Base-by-base conservation (phyloP, 75 land plant genomes). In the Adiantum capillusveneris region DNA sequence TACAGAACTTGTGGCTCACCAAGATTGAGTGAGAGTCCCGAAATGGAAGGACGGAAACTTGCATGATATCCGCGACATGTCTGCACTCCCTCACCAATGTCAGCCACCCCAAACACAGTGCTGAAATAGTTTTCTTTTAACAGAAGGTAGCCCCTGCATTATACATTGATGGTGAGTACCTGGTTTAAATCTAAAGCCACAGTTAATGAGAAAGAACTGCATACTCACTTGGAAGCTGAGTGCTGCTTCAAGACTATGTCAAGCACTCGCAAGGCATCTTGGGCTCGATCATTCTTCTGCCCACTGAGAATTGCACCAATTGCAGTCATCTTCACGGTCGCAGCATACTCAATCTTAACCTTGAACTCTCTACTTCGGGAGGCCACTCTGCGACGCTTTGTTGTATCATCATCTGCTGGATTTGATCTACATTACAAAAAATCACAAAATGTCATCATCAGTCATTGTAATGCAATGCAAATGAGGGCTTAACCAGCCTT, bases 191-290 rank as follows among this genome's bases (percentile, higher is more conserved):
- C 31, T 1, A 31, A 1, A 58, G 59, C 26, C 21, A 13, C 9
- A 51, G 20, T 9, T 50, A 13, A 21, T 21, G 30, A 60, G 29
- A 31, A 37, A 55, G 58, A 31, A 16, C 19, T 57, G 68, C 54
- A 21, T 76, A 92, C 98, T n/a, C n/a, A n/a, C n/a, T 81, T 80
- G 26, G 63, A 73, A 0, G 94, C 69, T 21, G 98, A 84, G 67
- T 81, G 84, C 74, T 93, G 96, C 51, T 94, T 57, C 16, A 93
- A 57, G 11, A 88, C 67, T 2, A 93, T 82, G 51, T 93, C 94
- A 25, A 93, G 67, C 31, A 93, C 98, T 31, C 94, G 60, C 1
- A 88, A 31, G 1, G 98, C 98, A 60, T 88, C 94, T 53, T 81
- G 82, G 25, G 88, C 76, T 29, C 71, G 75, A 45, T 74, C 82